Evolutionary conservation across 257 asterid genomes (phyloP).

Genomic region (Primulina huaijiensis): DNA sequence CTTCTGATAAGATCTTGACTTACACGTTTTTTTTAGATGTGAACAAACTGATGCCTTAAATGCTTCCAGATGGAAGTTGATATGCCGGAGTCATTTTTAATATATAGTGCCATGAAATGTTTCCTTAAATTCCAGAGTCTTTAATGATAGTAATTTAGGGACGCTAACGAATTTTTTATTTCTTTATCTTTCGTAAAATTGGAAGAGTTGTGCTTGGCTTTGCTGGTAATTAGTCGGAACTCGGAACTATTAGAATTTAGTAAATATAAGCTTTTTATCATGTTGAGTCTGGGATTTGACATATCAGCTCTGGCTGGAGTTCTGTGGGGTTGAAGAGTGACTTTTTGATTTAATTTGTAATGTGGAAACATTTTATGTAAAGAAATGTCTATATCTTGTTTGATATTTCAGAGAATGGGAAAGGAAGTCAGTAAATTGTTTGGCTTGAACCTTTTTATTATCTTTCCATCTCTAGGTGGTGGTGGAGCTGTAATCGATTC

Average conservation of each 20-base stretch:
- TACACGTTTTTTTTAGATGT: constrained; percentile 7
- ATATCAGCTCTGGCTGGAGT: not conserved
- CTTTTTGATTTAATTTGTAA: not conserved
- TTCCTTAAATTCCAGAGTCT: no score
- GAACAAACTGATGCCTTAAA: constrained; percentile 6
- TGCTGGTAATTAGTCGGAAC: no score
- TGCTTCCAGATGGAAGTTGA: not conserved
- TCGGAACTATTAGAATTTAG: not conserved
- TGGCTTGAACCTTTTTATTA: no score
- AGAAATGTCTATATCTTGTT: no score
- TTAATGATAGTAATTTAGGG: not conserved
- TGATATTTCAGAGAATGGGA: no score
- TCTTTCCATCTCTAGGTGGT: no score
- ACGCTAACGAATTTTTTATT: not conserved
- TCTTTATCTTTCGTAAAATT: not conserved
- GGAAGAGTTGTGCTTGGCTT: not conserved
- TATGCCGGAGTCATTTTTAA: constrained; percentile 11
- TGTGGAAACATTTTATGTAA: constrained; percentile 1
- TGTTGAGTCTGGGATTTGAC: not conserved
- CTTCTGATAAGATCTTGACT: not conserved
- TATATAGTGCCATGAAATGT: not conserved
- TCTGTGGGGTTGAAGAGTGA: not conserved
- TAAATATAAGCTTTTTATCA: not conserved
- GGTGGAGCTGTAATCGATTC: no score
- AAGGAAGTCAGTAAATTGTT: no score